Evolutionary conservation across 73 alveolate genomes (phyloP).

Genomic region (Paramecium sexaurelia): DNA sequence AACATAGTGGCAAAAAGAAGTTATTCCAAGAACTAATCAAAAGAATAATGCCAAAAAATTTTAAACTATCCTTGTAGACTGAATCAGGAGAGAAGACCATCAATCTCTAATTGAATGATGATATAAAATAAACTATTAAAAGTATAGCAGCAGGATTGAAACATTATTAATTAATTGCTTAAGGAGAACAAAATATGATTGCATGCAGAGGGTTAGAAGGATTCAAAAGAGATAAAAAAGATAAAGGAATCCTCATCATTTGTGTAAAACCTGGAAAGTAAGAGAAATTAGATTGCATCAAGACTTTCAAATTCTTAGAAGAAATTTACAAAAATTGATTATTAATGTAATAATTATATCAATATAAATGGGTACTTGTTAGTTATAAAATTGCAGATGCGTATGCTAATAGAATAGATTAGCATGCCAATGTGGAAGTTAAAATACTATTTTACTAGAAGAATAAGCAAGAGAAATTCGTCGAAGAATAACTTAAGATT

Average conservation of each 20-base stretch:
- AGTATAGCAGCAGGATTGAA: background rate
- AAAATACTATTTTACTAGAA: background rate
- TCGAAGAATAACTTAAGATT: background rate
- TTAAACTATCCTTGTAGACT: background rate
- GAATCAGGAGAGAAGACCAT: background rate
- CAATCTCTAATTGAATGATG: background rate
- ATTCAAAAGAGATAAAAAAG: background rate
- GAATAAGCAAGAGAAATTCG: slow-evolving; percentile 27
- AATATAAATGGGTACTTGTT: slow-evolving; percentile 40
- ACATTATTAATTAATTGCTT: background rate
- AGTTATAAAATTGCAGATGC: slow-evolving; percentile 41
- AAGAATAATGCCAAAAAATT: background rate
- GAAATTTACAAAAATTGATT: background rate
- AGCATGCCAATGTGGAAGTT: slow-evolving; percentile 43
- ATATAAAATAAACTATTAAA: background rate
- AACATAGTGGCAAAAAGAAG: slow-evolving; percentile 41
- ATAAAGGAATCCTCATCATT: background rate
- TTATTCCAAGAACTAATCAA: background rate
- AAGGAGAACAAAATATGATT: background rate
- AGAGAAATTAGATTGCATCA: background rate
- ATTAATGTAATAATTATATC: background rate
- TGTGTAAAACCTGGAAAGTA: slow-evolving; percentile 7
- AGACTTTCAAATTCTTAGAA: background rate
- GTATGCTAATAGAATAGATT: slow-evolving; percentile 21
- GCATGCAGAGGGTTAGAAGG: background rate